Evolutionary conservation across 2,329 filamentous ascomycete species (phyloP).

Genomic region (Cadophora malorum): DNA sequence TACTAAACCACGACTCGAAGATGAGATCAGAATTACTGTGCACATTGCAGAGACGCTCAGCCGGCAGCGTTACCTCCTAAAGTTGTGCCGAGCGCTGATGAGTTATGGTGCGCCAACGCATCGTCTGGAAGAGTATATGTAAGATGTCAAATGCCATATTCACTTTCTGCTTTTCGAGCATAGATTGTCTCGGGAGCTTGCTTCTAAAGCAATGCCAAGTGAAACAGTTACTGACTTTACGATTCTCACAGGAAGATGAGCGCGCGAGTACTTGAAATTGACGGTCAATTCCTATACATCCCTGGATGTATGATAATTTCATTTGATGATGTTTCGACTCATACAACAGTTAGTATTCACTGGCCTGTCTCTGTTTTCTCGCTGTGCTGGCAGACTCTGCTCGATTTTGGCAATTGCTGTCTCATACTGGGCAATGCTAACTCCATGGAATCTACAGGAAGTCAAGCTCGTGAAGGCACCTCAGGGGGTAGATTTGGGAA

Average conservation of each 20-base stretch:
- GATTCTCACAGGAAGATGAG: conserved; percentile 67
- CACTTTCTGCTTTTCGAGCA: neutral
- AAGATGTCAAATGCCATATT: neutral
- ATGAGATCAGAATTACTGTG: conserved; percentile 56
- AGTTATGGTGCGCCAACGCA: conserved; percentile 89
- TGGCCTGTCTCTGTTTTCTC: neutral
- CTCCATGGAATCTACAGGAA: conserved; percentile 49
- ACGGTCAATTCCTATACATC: conserved; percentile 88
- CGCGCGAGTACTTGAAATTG: conserved; percentile 84
- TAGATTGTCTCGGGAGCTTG: neutral
- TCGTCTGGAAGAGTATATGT: conserved; percentile 86
- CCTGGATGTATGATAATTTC: conserved; percentile 95
- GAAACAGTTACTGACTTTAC: neutral
- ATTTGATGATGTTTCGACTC: conserved; percentile 76
- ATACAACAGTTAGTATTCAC: conserved; percentile 60
- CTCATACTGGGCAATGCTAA: neutral
- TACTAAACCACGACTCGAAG: conserved; percentile 43
- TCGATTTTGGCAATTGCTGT: neutral
- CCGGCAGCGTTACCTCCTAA: conserved; percentile 82
- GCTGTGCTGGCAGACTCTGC: neutral
- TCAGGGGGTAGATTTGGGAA: conserved; percentile 76
- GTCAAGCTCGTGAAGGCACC: conserved; percentile 74
- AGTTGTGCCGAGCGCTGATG: conserved; percentile 87
- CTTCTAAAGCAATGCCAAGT: neutral
- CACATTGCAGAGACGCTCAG: conserved; percentile 74